These are phyloP conservation scores for Endocalyx cinctus DNA, from an alignment of 2,329 filamentous ascomycete genomes.

Conservation along the genomic window DNA sequence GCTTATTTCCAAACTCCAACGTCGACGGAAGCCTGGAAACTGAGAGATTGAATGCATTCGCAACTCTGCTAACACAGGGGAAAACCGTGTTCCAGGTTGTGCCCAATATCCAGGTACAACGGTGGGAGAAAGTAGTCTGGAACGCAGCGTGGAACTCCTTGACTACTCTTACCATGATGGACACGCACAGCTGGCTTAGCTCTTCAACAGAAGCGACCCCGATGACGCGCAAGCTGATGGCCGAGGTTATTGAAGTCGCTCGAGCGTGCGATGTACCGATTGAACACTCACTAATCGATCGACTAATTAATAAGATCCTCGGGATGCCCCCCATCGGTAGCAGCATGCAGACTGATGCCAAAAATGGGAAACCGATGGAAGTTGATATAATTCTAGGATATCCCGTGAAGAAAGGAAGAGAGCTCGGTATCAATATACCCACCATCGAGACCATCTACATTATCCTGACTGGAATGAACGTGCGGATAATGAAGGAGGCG, in stretches of 20 bases:
- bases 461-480: constrained; percentile 29
- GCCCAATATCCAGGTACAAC: constrained; percentile 49
- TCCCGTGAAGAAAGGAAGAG: constrained; percentile 49
- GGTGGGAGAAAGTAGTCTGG: constrained; percentile 58
- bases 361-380: constrained; percentile 54
- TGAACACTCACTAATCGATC: constrained; percentile 41
- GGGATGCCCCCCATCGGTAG: constrained; percentile 38
- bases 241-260: constrained; percentile 53
- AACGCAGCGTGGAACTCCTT: constrained; percentile 60
- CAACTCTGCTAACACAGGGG: constrained; percentile 34
- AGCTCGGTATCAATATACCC: constrained; percentile 50
- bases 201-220: constrained; percentile 41
- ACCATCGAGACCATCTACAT: constrained; percentile 38
- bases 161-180: constrained; percentile 49
- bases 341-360: constrained; percentile 56
- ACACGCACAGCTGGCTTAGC: constrained; percentile 47
- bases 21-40: constrained; percentile 28
- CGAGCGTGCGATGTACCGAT: constrained; percentile 45
- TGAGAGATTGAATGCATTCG: constrained; percentile 35
- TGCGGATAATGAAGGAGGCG: constrained; percentile 8
- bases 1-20: constrained; percentile 39
- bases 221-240: constrained; percentile 45
- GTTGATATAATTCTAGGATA: constrained; percentile 60
- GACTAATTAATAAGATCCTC: constrained; percentile 43
- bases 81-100: constrained; percentile 43